phyloP scores from a whole-genome alignment of 1,139 yeast species.

The Kodamaea suecica region DNA sequence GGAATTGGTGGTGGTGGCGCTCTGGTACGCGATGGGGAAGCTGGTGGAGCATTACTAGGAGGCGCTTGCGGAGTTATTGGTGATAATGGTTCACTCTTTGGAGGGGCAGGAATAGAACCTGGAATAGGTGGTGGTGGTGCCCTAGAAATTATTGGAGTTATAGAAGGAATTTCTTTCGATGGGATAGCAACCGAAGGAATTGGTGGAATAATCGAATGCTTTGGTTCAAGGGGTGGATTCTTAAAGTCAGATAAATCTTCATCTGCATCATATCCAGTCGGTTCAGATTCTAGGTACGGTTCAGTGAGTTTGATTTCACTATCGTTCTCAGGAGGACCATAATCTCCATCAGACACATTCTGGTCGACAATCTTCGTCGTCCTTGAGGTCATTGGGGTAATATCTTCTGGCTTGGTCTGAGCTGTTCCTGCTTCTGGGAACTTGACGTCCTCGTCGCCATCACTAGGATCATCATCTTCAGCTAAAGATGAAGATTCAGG shows the following conservation, averaged over 20 bases:
- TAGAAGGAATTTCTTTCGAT: conserved; percentile 4
- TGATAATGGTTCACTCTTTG: background rate
- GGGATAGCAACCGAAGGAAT: conserved; percentile 3
- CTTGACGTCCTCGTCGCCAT: conserved; percentile 17
- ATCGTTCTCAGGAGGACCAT: conserved; percentile 14
- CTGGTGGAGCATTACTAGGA: conserved; percentile 9
- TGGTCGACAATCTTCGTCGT: conserved; percentile 9
- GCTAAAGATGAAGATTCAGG: conserved; percentile 29
- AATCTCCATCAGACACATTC: conserved; percentile 20
- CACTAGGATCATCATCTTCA: conserved; percentile 29
- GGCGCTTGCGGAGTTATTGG: conserved; percentile 12
- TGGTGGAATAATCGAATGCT: background rate
- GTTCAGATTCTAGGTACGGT: conserved; percentile 26
- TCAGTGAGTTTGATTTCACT: conserved; percentile 12
- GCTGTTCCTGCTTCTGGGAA: conserved; percentile 17
- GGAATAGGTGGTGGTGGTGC: conserved; percentile 1
- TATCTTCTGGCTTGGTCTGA: conserved; percentile 14
- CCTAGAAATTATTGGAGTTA: background rate
- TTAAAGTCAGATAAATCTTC: conserved; percentile 40
- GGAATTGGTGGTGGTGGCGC: conserved; percentile 17
- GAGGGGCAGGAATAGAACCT: background rate
- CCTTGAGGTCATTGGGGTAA: conserved; percentile 13
- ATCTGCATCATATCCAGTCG: conserved; percentile 46
- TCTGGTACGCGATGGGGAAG: conserved; percentile 13
- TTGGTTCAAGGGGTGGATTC: background rate